phyloP scores from a whole-genome alignment of 2,329 filamentous ascomycete species.

The Plectosphaerella cucumerina region DNA sequence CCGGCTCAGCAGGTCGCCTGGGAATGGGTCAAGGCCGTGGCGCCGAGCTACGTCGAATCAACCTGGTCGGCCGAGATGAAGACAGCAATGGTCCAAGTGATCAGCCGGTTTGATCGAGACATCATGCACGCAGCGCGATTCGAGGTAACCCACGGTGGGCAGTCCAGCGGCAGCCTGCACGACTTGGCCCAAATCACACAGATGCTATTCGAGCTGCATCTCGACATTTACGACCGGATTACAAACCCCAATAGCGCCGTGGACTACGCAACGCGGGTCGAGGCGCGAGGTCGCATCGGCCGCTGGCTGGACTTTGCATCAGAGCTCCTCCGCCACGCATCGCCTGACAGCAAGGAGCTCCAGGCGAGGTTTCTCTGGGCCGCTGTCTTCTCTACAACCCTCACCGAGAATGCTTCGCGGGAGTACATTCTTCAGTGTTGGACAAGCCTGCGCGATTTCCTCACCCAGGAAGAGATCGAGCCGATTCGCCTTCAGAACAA shows the following conservation, averaged over 20 bases:
- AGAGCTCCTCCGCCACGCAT: constrained; percentile 28
- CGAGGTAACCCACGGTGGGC: too few relatives aligned
- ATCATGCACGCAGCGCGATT: constrained; percentile 43
- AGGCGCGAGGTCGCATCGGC: constrained; percentile 44
- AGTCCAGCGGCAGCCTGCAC: constrained; percentile 17
- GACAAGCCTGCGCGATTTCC: constrained; percentile 51
- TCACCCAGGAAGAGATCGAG: constrained; percentile 33
- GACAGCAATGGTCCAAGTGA: constrained; percentile 50
- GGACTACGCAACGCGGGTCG: constrained; percentile 41
- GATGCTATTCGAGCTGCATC: constrained; percentile 58
- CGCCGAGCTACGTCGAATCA: constrained; percentile 44
- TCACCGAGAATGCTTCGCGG: constrained; percentile 47
- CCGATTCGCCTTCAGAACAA: constrained; percentile 74
- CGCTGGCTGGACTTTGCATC: constrained; percentile 50
- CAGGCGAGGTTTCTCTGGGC: constrained; percentile 55
- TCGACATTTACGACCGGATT: constrained; percentile 57
- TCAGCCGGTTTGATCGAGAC: constrained; percentile 47
- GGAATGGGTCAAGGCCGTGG: constrained; percentile 51
- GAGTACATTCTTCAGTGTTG: constrained; percentile 56
- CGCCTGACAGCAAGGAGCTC: constrained; percentile 32
- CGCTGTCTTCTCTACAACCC: constrained; percentile 47
- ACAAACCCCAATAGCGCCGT: constrained; percentile 53
- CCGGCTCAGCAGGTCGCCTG: constrained; percentile 54
- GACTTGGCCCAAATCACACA: constrained; percentile 35
- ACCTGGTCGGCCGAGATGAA: constrained; percentile 59